Evolutionary conservation across 257 asterid genomes (phyloP).

Genomic region (Penstemon barbatus): DNA sequence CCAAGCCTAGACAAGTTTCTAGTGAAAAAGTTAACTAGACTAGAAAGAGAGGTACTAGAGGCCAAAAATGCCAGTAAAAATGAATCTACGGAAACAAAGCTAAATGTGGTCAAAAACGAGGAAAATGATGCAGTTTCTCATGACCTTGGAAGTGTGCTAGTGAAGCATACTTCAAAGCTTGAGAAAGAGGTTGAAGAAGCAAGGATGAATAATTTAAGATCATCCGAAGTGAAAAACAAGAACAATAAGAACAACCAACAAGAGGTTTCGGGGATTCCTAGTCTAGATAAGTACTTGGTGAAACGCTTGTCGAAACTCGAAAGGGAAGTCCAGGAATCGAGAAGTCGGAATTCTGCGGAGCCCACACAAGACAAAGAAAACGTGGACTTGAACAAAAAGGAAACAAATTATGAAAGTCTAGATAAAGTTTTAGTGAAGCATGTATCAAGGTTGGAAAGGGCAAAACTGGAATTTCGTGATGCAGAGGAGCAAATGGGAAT

Average conservation of each 20-base stretch:
- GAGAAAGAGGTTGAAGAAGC: conserved; percentile 67
- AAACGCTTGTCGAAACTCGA: conserved; percentile 73
- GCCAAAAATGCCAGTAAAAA: conserved; percentile 65
- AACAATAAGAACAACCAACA: conserved; percentile 29
- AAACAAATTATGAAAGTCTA: conserved; percentile 50
- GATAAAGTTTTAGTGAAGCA: conserved; percentile 77
- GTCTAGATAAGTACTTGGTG: conserved; percentile 71
- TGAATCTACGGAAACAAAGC: conserved; percentile 37
- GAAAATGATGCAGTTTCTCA: conserved; percentile 26
- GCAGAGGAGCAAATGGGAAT: conserved; percentile 40
- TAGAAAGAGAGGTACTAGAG: conserved; percentile 85
- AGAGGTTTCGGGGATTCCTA: conserved; percentile 46
- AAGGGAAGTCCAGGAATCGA: conserved; percentile 78
- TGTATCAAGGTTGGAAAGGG: conserved; percentile 75
- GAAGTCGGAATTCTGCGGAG: conserved; percentile 35
- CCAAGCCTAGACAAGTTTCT: conserved; percentile 85
- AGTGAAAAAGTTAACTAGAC: conserved; percentile 79
- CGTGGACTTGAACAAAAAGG: conserved; percentile 42
- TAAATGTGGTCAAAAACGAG: conserved; percentile 26
- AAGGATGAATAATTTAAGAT: conserved; percentile 25
- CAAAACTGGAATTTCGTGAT: conserved; percentile 43
- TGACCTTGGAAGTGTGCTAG: conserved; percentile 52
- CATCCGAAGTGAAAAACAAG: conserved; percentile 30
- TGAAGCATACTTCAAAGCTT: conserved; percentile 60
- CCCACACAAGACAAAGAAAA: conserved; percentile 52